phyloP scores from a whole-genome alignment of 306 rosid species.

The Fragaria nilgerrensis region DNA sequence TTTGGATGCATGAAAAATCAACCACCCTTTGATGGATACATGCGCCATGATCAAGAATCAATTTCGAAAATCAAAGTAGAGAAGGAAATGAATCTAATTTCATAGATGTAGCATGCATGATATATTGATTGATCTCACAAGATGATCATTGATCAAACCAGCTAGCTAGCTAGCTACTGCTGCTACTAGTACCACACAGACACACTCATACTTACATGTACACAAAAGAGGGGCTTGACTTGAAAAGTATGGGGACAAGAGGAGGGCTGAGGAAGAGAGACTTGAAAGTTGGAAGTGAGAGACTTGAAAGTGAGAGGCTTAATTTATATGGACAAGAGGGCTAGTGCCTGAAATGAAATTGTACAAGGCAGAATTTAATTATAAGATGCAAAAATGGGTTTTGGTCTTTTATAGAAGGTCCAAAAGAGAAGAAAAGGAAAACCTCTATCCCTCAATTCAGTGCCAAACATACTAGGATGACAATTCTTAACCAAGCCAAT shows the following conservation, averaged over 20 bases:
- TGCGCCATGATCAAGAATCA: not conserved
- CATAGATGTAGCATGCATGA: not conserved
- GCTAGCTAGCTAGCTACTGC: not conserved
- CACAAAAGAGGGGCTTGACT: not conserved
- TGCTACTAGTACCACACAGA: not conserved
- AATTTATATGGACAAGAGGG: not conserved
- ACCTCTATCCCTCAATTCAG: not conserved
- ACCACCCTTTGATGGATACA: not conserved
- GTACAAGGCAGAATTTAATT: not conserved
- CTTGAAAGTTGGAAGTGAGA: not conserved
- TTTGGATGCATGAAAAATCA: not conserved
- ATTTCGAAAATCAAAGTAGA: not conserved
- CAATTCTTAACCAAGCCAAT: not conserved
- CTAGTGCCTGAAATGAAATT: not conserved
- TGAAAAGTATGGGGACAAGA: not conserved
- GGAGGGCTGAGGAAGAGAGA: not conserved
- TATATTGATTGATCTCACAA: not conserved
- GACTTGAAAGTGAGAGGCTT: not conserved
- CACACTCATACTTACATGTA: not conserved
- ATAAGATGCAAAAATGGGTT: not conserved
- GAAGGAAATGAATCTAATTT: not conserved
- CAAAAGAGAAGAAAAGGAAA: not conserved
- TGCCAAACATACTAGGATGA: not conserved
- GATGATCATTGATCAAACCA: not conserved
- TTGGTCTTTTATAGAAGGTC: not conserved